Evolutionary conservation across 352 stramenopile species (phyloP), one percentile per base, ranked within the genome.

Genomic region (Plasmopara viticola): DNA sequence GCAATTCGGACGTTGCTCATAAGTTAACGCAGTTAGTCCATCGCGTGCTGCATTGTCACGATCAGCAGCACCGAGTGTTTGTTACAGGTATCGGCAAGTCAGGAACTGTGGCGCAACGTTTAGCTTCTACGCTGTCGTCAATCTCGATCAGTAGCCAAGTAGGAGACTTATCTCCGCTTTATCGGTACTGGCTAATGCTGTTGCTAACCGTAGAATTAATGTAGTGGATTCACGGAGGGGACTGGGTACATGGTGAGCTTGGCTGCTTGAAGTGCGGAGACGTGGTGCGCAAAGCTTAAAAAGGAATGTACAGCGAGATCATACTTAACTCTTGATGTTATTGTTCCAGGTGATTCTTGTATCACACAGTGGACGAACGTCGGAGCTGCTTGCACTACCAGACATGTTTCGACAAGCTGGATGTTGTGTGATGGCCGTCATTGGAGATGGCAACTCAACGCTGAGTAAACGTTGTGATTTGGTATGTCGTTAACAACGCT

Each of bases 51-150:
- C 51, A 68, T n/a, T 87, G 78, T 18, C 64, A 72, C 5, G 54
- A 72, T 15, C 59, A 84, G 18, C 53, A 70, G 35, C 54, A 65
- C 13, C 61, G 68, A 12, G 59, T 93, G 17, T 90, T 78, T 52
- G 65, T 84, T 20, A 90, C 78, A 6, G 83, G 83, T 14, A 86
- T 93, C 14, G 83, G 83, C 58, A 93, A 93, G 58, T 93, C 83
- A 2, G 79, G 74, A 15, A 78, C 87, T 15, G 79, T 93, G 2
- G 83, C 79, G 18, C 73, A 66, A 14, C 68, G 83, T 17, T 64
- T 93, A 15, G 83, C 80, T 8, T 86, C 80, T 4, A 86, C 79
- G 12, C 48, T 93, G 4, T 67, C 78, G 5, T 90, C 83, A 13
- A 69, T 93, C 37, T 87, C 83, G 4, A 59, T 90, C 35, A 78